These are phyloP conservation scores for Tuber magnatum DNA, from an alignment of 495 filamentous ascomycete genomes.

Conservation along the genomic window DNA sequence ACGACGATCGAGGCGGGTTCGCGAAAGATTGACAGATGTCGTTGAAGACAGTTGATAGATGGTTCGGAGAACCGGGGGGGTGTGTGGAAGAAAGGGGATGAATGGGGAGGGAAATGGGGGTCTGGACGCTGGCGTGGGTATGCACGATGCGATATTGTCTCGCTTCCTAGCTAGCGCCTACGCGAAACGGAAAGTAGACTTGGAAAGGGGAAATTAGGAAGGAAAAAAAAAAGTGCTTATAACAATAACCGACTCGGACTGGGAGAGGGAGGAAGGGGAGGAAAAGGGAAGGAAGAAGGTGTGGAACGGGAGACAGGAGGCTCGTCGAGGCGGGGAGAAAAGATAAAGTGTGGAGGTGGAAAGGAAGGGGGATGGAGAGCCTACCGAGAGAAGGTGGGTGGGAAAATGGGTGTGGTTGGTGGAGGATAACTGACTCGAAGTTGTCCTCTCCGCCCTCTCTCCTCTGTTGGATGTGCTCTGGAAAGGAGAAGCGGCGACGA, in stretches of 20 bases:
- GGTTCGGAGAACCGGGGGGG: conserved; percentile 38
- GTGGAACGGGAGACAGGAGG: conserved; percentile 37
- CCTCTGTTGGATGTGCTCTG: not conserved
- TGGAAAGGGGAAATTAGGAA: conserved; percentile 40
- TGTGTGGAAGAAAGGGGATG: conserved; percentile 37
- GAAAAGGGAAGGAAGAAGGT: conserved; percentile 32
- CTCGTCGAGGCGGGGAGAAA: conserved; percentile 32
- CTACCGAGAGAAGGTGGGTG: conserved; percentile 28
- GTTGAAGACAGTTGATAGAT: conserved; percentile 37
- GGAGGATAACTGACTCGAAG: not conserved
- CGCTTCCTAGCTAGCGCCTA: conserved; percentile 38
- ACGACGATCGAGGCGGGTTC: conserved; percentile 29
- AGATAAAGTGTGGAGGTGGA: conserved; percentile 29
- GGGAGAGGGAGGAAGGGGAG: conserved; percentile 37
- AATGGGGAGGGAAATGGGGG: conserved; percentile 35
- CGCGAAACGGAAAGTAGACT: conserved; percentile 33
- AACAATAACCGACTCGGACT: conserved; percentile 17
- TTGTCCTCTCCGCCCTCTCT: not conserved
- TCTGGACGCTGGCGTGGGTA: conserved; percentile 23
- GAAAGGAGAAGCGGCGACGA: conserved; percentile 1
- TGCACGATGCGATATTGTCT: conserved; percentile 35
- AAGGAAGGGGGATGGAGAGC: conserved; percentile 33
- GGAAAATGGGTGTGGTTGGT: not conserved
- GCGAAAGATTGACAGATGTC: conserved; percentile 37
- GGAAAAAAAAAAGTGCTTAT: conserved; percentile 34